Percentiles rank a stretch among this genome's conserved stretches.
phyloP scores from a whole-genome alignment of 495 filamentous ascomycete species.

The Chlorociboria aeruginascens region DNA sequence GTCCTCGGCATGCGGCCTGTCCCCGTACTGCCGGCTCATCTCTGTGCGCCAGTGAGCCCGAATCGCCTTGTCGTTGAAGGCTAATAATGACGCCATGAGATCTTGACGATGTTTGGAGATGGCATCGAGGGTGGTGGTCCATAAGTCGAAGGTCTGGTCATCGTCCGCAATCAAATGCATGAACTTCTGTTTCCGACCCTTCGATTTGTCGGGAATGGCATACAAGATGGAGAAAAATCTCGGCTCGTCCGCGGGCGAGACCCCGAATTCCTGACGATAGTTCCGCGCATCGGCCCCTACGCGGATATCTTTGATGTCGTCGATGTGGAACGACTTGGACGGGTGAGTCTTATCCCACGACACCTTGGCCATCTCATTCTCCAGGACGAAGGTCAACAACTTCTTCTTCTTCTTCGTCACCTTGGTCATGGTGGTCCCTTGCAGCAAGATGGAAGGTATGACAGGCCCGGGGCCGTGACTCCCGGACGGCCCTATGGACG shows the following conservation, averaged over 20 bases:
- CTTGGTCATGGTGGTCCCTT: slow-evolving; percentile 67
- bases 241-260: slow-evolving; percentile 47
- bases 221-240: slow-evolving; percentile 88
- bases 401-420: slow-evolving; percentile 73
- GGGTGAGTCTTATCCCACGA: slow-evolving; percentile 73
- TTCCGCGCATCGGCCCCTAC: slow-evolving; percentile 76
- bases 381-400: slow-evolving; percentile 61
- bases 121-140: slow-evolving; percentile 69
- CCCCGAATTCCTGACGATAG: slow-evolving; percentile 72
- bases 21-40: slow-evolving; percentile 56
- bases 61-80: slow-evolving; percentile 68
- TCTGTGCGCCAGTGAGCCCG: slow-evolving; percentile 76
- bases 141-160: slow-evolving; percentile 54
- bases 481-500: slow-evolving; percentile 19
- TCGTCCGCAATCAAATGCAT: slow-evolving; percentile 73
- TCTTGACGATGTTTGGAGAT: slow-evolving; percentile 75
- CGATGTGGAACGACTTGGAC: slow-evolving; percentile 78
- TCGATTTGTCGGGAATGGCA: slow-evolving; percentile 52
- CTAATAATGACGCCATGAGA: slow-evolving; percentile 75
- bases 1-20: slow-evolving; percentile 39
- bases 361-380: slow-evolving; percentile 72
- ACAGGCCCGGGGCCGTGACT: slow-evolving; percentile 46
- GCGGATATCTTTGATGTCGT: slow-evolving; percentile 86
- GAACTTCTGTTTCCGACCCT: slow-evolving; percentile 57
- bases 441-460: slow-evolving; percentile 55